Evolutionary conservation across 495 filamentous ascomycete genomes (phyloP).

Genomic region (Aspergillus egyptiacus): DNA sequence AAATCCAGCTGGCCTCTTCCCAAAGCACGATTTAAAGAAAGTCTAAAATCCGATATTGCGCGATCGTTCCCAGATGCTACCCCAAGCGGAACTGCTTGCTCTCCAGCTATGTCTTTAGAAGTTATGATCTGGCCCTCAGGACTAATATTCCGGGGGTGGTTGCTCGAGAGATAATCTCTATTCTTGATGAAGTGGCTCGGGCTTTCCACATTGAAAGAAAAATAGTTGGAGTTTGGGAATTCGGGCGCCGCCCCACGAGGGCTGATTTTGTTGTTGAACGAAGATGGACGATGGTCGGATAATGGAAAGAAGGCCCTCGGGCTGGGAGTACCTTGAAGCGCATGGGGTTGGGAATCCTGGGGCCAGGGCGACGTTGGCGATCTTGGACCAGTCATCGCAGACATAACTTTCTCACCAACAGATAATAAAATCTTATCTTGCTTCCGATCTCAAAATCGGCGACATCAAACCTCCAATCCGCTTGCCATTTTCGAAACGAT

Average conservation of each 20-base stretch:
- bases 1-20: background rate
- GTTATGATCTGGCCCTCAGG: conserved; percentile 64
- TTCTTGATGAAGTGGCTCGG: conserved; percentile 54
- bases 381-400: conserved; percentile 42
- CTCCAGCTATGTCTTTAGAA: conserved; percentile 71
- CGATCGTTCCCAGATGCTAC: conserved; percentile 23
- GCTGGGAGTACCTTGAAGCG: conserved; percentile 24
- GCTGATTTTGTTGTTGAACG: conserved; percentile 40
- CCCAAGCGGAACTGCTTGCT: conserved; percentile 52
- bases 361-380: conserved; percentile 45
- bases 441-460: conserved; percentile 8
- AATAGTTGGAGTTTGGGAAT: conserved; percentile 72
- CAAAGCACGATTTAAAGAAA: conserved; percentile 16
- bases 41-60: conserved; percentile 16
- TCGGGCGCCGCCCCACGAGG: conserved; percentile 35
- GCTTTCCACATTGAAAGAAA: conserved; percentile 63
- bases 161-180: conserved; percentile 64
- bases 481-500: conserved; percentile 19
- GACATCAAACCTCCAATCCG: conserved; percentile 2
- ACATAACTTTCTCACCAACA: conserved; percentile 17
- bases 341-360: conserved; percentile 25
- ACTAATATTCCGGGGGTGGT: conserved; percentile 61
- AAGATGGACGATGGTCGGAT: conserved; percentile 33
- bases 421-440: background rate
- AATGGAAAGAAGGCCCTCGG: conserved; percentile 25